phyloP scores from a whole-genome alignment of 306 rosid species.

The barrel medic (Medicago truncatula) region MtrunA17r5.0-ANR NC_053046.1:21955501-21956000 shows the following conservation, averaged over 20 bases:
- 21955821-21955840: constrained; percentile 76
- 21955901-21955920: constrained; percentile 68
- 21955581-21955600: constrained; percentile 83
- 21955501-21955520: neutral
- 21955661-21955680: constrained; percentile 84
- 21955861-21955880: constrained; percentile 83
- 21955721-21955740: constrained; percentile 53
- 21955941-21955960: constrained; percentile 19
- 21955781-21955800: constrained; percentile 54
- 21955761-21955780: constrained; percentile 63
- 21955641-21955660: constrained; percentile 87
- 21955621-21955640: constrained; percentile 86
- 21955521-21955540: neutral
- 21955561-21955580: constrained; percentile 52
- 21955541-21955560: constrained; percentile 31
- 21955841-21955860: constrained; percentile 84
- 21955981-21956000: constrained; percentile 17
- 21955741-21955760: constrained; percentile 69
- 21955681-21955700: constrained; percentile 70
- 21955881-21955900: constrained; percentile 87
- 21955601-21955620: constrained; percentile 89
- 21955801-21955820: constrained; percentile 53
- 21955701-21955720: constrained; percentile 78
- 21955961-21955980: neutral
- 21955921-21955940: constrained; percentile 26